These are phyloP conservation scores for Xylariaceae sp. DNA, from an alignment of 2,329 filamentous ascomycete species.

Conservation along the genomic window DNA sequence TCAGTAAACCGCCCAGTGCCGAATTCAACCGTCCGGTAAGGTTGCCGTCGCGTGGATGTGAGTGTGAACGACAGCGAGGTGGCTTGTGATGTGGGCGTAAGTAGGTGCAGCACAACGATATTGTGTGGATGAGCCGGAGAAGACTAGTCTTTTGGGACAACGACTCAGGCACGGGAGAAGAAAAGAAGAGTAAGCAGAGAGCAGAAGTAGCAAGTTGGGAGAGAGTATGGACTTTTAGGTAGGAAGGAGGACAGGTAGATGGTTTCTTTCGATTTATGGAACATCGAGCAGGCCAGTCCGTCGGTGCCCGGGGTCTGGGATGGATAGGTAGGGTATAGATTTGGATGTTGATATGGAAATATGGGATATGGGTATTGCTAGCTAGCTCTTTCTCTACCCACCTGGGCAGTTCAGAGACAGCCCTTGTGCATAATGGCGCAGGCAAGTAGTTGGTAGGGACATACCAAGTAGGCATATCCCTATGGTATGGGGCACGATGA, in stretches of 20 bases:
- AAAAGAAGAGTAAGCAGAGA: background rate
- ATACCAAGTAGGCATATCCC: constrained; percentile 1
- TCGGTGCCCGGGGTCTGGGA: too few species aligned
- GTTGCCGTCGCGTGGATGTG: too few species aligned
- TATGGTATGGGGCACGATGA: background rate
- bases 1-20: too few species aligned
- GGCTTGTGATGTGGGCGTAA: background rate
- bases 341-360: too few species aligned
- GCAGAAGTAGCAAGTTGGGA: too few species aligned
- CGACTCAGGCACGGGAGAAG: background rate
- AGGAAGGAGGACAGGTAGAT: constrained; percentile 1
- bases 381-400: too few species aligned
- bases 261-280: constrained; percentile 1
- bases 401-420: too few species aligned
- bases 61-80: constrained; percentile 1
- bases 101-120: background rate
- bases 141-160: background rate
- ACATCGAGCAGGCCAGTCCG: too few species aligned
- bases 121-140: background rate
- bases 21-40: too few species aligned
- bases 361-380: too few species aligned
- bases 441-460: background rate
- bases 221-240: background rate
- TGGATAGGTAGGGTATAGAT: too few species aligned
- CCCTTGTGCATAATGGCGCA: too few species aligned